Base-by-base conservation (phyloP, 768 basidiomycete genomes). In the Pleurotus tuber-regium region DNA sequence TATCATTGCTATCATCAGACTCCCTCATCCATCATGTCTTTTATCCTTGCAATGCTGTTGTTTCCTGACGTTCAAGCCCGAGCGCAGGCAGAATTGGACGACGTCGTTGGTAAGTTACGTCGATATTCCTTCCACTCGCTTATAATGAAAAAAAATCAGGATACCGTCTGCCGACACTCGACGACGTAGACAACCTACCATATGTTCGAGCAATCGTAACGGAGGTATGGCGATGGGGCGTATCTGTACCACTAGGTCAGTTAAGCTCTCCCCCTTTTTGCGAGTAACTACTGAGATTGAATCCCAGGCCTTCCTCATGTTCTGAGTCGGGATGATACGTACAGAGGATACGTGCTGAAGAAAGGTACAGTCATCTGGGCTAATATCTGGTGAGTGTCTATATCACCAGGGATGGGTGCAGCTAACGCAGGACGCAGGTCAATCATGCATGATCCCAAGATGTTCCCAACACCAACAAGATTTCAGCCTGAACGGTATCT, bases 31-130 rank as follows among this genome's bases (percentile, higher is more conserved):
- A 51, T 70, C 42, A 61, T 61, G 1, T 61, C 70, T 6, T 68
- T 71, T 57, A 66, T 73, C 49, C 63, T 72, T 24, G 70, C 67
- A 0, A 69, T 71, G 69, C 61, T 63, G 2, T 31, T 49, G 4
- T 36, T 29, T 51, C 57, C 28, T 40, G 47, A 41, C 42, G 48
- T 56, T n/a, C 26, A 43, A 12, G 29, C 36, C 4, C 53, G 47
- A 16, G 43, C 43, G 24, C 42, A 47, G 10, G 53, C 51, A 36
- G 53, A 52, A 23, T 18, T 51, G 11, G 47, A 36, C 8, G 38
- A 25, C 4, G 33, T 42, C 9, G 19, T 38, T 24, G 50, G 38
- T 47, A n/a, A 26, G 26, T 39, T n/a, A 18, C 30, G 19, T 36
- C 35, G 5, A 36, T 10, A 36, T 14, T 14, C 35, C n/a, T 36